Evolutionary conservation across 1,284 basidiomycete species (phyloP).

Genomic region (Ceratobasidium sp.): DNA sequence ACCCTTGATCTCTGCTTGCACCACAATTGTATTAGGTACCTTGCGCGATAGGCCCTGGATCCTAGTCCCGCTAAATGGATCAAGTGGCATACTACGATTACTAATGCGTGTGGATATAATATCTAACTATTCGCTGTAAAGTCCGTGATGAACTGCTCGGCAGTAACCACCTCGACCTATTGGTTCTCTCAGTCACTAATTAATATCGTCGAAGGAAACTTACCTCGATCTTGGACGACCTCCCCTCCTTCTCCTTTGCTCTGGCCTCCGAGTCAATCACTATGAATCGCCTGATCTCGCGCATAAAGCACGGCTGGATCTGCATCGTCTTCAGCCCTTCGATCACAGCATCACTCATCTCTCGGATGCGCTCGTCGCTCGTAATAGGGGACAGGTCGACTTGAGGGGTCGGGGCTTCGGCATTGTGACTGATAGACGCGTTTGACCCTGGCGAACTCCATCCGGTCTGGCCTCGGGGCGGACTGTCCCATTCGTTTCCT

Average conservation of each 20-base stretch:
- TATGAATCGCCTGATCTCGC: slow-evolving; percentile 33
- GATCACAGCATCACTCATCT: slow-evolving; percentile 29
- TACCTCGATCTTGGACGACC: background rate
- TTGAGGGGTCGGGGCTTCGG: background rate
- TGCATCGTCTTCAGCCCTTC: slow-evolving; percentile 31
- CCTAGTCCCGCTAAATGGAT: too few species aligned
- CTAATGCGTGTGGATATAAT: background rate
- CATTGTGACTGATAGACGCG: background rate
- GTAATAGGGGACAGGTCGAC: slow-evolving; percentile 1
- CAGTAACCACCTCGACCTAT: slow-evolving; percentile 16
- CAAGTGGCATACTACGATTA: too few species aligned
- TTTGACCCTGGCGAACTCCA: background rate
- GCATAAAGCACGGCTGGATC: slow-evolving; percentile 40
- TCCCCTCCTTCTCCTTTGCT: too few species aligned
- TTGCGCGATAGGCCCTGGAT: background rate
- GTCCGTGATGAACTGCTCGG: background rate
- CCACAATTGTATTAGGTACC: background rate
- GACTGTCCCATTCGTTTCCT: background rate
- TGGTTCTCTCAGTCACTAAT: background rate
- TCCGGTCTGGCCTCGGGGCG: background rate
- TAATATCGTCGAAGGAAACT: background rate
- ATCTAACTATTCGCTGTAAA: background rate
- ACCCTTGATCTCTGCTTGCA: background rate
- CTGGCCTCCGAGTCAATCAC: slow-evolving; percentile 28
- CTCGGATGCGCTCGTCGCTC: slow-evolving; percentile 1